Evolutionary conservation across 73 alveolate genomes (phyloP).

Genomic region (Durusdinium trenchii): DNA sequence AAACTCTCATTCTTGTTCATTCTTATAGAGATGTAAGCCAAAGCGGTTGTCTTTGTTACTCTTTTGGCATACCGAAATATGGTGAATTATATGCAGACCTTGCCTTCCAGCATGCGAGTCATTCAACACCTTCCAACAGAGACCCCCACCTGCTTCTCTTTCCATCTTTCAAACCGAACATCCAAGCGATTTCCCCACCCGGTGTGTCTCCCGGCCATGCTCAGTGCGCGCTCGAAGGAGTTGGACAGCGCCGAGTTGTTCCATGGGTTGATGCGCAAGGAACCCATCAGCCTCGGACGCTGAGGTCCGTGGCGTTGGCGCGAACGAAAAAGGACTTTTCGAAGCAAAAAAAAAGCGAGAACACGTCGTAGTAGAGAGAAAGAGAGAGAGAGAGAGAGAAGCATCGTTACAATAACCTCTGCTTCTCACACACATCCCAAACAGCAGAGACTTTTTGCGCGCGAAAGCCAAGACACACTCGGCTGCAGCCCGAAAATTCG

Average conservation of each 20-base stretch:
- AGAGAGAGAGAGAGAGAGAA: neutral
- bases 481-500: slow-evolving; percentile 97
- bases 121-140: too few relatives aligned
- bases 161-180: neutral
- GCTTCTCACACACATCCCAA: neutral
- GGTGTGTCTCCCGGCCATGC: slow-evolving; percentile 52
- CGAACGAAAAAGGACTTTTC: neutral
- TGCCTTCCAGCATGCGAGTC: too few relatives aligned
- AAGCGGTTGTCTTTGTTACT: too few relatives aligned
- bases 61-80: too few relatives aligned
- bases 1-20: too few relatives aligned
- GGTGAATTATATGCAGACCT: too few relatives aligned
- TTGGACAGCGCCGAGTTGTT: slow-evolving; percentile 96
- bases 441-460: neutral
- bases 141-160: too few relatives aligned
- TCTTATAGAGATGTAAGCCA: too few relatives aligned
- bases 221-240: slow-evolving; percentile 96
- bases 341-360: too few relatives aligned
- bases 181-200: too few relatives aligned
- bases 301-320: neutral
- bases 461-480: slow-evolving; percentile 93
- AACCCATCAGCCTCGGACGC: slow-evolving; percentile 18
- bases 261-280: slow-evolving; percentile 97
- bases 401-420: neutral
- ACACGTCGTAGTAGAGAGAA: neutral